Evolutionary conservation across 768 basidiomycete genomes (phyloP), one percentile per base, ranked within the genome.

Genomic region (Gymnopilus dilepis): DNA sequence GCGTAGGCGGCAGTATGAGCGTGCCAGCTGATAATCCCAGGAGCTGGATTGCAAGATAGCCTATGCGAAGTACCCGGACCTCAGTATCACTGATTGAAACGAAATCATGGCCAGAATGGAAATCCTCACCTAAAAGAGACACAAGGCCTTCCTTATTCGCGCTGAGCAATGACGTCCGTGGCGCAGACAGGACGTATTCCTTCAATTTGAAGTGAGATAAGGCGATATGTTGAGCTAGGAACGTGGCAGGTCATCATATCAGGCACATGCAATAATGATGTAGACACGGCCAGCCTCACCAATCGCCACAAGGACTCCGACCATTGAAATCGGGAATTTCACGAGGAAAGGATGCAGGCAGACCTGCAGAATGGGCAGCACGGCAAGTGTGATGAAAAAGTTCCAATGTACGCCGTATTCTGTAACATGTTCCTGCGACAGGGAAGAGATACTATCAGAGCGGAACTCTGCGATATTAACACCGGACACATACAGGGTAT

Each of bases 331-430:
- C 0, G 90, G 86, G 4, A 88, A 55, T 21, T 71, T 73, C 13
- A 74, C 69, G 45, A 95, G 80, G 31, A 94, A 24, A 0, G 92
- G 91, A 58, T 91, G 89, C 3, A 95, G 72, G 0, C 86, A 43
- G 2, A 88, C 82, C 69, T 94, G 87, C 12, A 92, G 74, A 3
- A 93, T 70, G 0, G 95, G 95, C 5, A 98, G 72, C 0, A 93
- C 66, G 0, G 90, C 94, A 21, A 99, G 81, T 0, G 97, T 98
- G 66, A 99, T 84, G 82, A 99, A 99, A 76, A 99, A 98, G 72
- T 99, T 99, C 97, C 97, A 99, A 68, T 99, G 97, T 0, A 87
- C 86, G 0, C 97, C 97, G 65, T 99, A 99, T 76, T 99, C 97
- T 0, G 95, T 90, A 57, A 91, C 89, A 61, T 99, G 97, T 78